Conservation (phyloP, 2,329 filamentous ascomycete genomes). For the Xylariaceae sp. region DNA sequence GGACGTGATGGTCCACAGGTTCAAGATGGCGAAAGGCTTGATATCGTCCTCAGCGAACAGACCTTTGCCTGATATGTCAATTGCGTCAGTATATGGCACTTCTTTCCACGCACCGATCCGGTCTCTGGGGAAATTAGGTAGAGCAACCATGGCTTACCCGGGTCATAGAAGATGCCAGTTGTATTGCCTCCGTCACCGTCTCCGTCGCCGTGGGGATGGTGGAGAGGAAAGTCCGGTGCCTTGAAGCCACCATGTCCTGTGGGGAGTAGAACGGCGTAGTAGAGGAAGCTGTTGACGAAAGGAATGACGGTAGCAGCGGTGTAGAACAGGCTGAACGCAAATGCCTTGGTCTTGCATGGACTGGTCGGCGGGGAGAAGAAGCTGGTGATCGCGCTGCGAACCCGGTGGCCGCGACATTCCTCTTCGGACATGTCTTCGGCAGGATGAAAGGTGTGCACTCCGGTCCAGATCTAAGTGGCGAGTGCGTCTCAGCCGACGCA, state of each 20-base stretch:
- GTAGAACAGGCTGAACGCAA: conserved; percentile 52
- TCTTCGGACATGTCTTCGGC: conserved; percentile 31
- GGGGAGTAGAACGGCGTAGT: conserved; percentile 43
- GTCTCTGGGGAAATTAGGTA: not conserved
- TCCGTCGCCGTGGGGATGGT: conserved; percentile 3
- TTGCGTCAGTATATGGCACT: conserved; percentile 8
- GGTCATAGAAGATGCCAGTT: conserved; percentile 24
- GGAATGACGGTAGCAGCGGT: conserved; percentile 44
- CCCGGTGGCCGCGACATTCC: conserved; percentile 29
- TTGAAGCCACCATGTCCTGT: conserved; percentile 36
- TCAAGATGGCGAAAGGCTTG: conserved; percentile 45
- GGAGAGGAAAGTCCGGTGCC: conserved; percentile 23
- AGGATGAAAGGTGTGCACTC: conserved; percentile 50
- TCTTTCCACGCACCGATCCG: not conserved
- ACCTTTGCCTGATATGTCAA: conserved; percentile 39
- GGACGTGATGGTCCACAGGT: conserved; percentile 44
- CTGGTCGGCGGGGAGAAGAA: conserved; percentile 45
- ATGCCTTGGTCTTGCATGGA: conserved; percentile 40
- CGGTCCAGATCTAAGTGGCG: conserved; percentile 45
- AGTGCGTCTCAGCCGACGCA: not conserved
- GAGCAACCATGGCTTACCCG: conserved; percentile 20
- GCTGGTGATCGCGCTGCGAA: conserved; percentile 37
- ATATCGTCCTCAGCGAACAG: conserved; percentile 49
- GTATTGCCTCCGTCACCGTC: conserved; percentile 7
- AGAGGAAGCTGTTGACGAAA: conserved; percentile 50